Evolutionary conservation across 2,329 filamentous ascomycete genomes (phyloP), one percentile per base, ranked within the genome.

Genomic region (Westerdykella ornata): DNA sequence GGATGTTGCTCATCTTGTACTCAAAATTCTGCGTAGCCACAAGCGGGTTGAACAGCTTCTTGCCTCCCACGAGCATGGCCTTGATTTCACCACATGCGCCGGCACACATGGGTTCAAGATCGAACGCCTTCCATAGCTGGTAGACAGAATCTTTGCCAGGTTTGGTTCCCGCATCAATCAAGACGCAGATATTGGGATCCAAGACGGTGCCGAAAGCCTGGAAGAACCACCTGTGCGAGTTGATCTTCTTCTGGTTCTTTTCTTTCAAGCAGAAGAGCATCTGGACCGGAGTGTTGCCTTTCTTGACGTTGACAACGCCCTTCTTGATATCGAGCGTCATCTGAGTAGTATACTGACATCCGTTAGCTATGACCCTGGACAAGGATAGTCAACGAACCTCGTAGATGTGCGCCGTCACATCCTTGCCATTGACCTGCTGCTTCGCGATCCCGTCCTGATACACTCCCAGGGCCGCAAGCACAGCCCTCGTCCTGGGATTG

Each of bases 181-280:
- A 77, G 9, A 97, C 90, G 60, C 92, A 97, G 54, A 98, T 94
- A 59, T 97, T 97, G 30, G 92, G 92, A 48, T 97, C 84, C 34
- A 98, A 71, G 3, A 97, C 85, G 16, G 82, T 80, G 22, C 92
- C 92, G 64, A 98, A 98, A 0, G 90, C 92, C 54, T 94, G 85
- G 76, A 98, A 98, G 72, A 98, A 97, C 92, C 92, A 98, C 64
- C 92, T 77, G 66, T 98, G 92, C 0, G 92, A 97, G 65, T 98
- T 98, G 78, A 98, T 98, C 76, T 98, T 98, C 75, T 98, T 98
- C 72, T 96, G 89, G 64, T 98, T 98, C 78, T 96, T 97, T 64
- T 98, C 92, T 73, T 98, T 98, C 46, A 98, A 69, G 66, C 92
- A 98, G 73, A 98, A 98, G 4, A 98, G 79, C 72, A 98, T 84